Evolutionary conservation across 2,329 filamentous ascomycete species (phyloP), one percentile per base, ranked within the genome.

Genomic region (Arachnopeziza araneosa): DNA sequence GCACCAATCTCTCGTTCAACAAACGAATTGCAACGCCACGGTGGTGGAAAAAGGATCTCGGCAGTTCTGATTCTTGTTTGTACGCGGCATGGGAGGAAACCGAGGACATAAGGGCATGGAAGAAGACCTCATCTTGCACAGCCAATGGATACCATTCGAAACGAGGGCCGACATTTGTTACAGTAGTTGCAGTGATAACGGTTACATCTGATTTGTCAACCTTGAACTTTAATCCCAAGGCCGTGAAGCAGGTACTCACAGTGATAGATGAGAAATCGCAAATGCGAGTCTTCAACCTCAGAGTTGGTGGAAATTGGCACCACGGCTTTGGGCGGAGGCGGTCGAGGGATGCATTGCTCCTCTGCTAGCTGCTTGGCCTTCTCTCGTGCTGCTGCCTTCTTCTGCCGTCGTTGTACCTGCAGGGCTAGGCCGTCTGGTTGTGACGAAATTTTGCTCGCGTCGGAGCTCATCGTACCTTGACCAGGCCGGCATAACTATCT

Each of bases 111-210:
- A 67, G 22, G 14, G 60, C 61, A 60, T 68, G 65, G 54, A 68
- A 68, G 60, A 67, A 67, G 7, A 63, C 63, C 51, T 64, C 58
- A 55, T 68, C 63, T 30, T 61, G 54, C 5, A 67, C 60, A 19
- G 62, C 64, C 10, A 68, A 55, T 17, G 63, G 65, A 51, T 66
- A 67, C 65, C 66, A 68, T 56, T 67, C 63, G 32, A 63, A 64
- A 51, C 66, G 58, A 12, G 65, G 65, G 8, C 66, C 66, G 26
- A 63, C 60, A 36, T 55, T 60, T 10, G 62, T 64, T 6, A 67
- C 58, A 2, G 59, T 66, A 1, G 55, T 24, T 26, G 52, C 56
- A 2, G 57, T 56, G 24, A 67, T 54, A 19, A 66, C 55, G 2
- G 64, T 66, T 4, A 65, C 63, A 61, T 63, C 65, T 67, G 55